These are phyloP conservation scores for Boletus fagicola DNA, from an alignment of 768 basidiomycete species.

Conservation along the genomic window DNA sequence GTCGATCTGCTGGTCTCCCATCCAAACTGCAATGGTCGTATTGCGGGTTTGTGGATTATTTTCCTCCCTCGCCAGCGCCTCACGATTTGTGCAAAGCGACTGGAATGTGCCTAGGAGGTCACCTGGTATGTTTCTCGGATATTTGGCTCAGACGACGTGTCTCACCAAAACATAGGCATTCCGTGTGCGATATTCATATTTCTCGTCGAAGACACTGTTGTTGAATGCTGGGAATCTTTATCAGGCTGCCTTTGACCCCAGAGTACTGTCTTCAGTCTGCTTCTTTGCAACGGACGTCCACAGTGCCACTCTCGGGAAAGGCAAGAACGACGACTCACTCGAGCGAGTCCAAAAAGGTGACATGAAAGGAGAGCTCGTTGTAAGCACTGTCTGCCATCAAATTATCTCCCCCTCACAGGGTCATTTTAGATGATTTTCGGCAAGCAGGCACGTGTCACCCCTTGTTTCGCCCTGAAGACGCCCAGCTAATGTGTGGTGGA, in stretches of 20 bases:
- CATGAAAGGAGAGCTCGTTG: constrained; percentile 83
- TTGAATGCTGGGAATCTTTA: background rate
- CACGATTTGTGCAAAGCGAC: constrained; percentile 49
- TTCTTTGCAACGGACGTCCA: constrained; percentile 97
- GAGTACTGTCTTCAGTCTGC: constrained; percentile 82
- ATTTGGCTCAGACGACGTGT: background rate
- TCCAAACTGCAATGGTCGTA: constrained; percentile 86
- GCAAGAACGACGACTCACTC: constrained; percentile 81
- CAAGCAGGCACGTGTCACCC: constrained; percentile 60
- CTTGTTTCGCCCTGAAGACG: background rate
- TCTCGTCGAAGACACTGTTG: background rate
- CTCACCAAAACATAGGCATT: constrained; percentile 42
- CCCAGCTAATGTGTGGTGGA: constrained; percentile 27
- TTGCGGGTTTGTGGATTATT: constrained; percentile 57
- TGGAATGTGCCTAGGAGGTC: constrained; percentile 90
- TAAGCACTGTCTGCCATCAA: constrained; percentile 36
- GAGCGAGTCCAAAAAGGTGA: constrained; percentile 71
- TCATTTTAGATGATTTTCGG: constrained; percentile 84
- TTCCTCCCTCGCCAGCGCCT: constrained; percentile 1
- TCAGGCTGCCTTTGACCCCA: constrained; percentile 84
- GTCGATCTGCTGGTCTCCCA: constrained; percentile 72
- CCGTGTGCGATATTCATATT: constrained; percentile 36
- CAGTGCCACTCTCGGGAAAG: constrained; percentile 79
- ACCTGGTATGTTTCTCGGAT: constrained; percentile 53
- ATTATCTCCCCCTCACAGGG: background rate